Evolutionary conservation across 2,329 filamentous ascomycete genomes (phyloP), one percentile per base, ranked within the genome.

Genomic region (Ophiostoma novo-ulmi): DNA sequence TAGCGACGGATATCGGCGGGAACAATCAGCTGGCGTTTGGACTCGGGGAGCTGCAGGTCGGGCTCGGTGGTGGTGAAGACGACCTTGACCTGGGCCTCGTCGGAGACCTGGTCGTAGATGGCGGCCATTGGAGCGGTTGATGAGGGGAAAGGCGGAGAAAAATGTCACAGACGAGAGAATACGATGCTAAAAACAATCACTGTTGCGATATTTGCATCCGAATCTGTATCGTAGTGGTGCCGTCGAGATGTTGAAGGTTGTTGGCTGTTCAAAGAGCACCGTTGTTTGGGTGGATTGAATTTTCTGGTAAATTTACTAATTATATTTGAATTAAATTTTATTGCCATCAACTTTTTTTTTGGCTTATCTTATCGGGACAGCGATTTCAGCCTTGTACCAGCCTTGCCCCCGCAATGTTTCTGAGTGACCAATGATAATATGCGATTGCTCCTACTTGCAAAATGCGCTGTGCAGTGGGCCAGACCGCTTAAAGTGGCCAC

Each of bases 1-100:
- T 90, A 90, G 77, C 89, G 86, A 77, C 88, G 87, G 75, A 91
- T 87, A 75, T 89, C 88, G 87, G 72, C 85, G 14, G 88, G 88
- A 5, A 90, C 87, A 69, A 89, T 83, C 67, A 90, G 80, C 77
- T 89, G 85, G 70, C 83, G 82, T 78, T 86, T 89, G 75, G 82
- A 82, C 75, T 90, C 87, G 70, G 87, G 86, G 65, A 91, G 82
- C 76, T 89, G 83, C 70, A 91, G 63, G 73, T 89, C 87, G 70
- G 83, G 79, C 73, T 88, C 85, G 70, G 83, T 84, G 65, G 88
- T 91, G 72, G 85, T 88, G 80, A 91, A 90, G 79, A 88, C 82
- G 73, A 91, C 88, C 80, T 88, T 88, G 73, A 91, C 84, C 79
- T 89, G 88, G 69, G 83, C 79, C 74, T 79, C 77, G 71, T 77